These are phyloP conservation scores for Myriangium duriaei DNA, from an alignment of 2,329 filamentous ascomycete genomes.

Conservation along the genomic window DNA sequence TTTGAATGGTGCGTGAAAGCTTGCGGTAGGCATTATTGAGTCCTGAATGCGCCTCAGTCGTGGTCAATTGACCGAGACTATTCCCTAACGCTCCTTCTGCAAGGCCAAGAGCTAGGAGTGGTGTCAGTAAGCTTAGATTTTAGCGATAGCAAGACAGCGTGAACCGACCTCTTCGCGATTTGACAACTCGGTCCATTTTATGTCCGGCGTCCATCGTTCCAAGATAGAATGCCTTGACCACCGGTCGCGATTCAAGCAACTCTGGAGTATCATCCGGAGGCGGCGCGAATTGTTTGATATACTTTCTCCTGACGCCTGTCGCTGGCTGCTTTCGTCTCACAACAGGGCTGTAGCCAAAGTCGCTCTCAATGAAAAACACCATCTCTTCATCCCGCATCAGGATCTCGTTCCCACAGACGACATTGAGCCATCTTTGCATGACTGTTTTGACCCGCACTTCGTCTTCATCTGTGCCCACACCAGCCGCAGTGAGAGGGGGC, in stretches of 20 bases:
- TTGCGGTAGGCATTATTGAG: conserved; percentile 86
- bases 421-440: conserved; percentile 91
- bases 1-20: conserved; percentile 85
- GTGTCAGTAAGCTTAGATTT: conserved; percentile 25
- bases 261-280: conserved; percentile 96
- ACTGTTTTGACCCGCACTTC: conserved; percentile 77
- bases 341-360: conserved; percentile 95
- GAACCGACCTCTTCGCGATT: conserved; percentile 70
- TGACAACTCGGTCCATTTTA: conserved; percentile 90
- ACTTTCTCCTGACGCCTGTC: conserved; percentile 85
- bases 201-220: conserved; percentile 94
- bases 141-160: too few relatives aligned
- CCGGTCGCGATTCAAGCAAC: conserved; percentile 73
- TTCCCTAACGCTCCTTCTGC: conserved; percentile 88
- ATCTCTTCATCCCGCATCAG: conserved; percentile 94
- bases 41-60: conserved; percentile 81
- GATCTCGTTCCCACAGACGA: conserved; percentile 81
- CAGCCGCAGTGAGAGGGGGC: conserved; percentile 85
- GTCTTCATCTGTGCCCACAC: conserved; percentile 91
- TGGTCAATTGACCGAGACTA: conserved; percentile 73
- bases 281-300: conserved; percentile 95
- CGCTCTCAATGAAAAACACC: conserved; percentile 96
- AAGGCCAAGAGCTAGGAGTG: conserved; percentile 64
- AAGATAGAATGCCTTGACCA: conserved; percentile 92
- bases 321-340: conserved; percentile 93